A percentile compares a stretch with the other conserved stretches of the same genome.
Conservation (phyloP, 169 alveolate genomes). For the Eimeria praecox region DNA sequence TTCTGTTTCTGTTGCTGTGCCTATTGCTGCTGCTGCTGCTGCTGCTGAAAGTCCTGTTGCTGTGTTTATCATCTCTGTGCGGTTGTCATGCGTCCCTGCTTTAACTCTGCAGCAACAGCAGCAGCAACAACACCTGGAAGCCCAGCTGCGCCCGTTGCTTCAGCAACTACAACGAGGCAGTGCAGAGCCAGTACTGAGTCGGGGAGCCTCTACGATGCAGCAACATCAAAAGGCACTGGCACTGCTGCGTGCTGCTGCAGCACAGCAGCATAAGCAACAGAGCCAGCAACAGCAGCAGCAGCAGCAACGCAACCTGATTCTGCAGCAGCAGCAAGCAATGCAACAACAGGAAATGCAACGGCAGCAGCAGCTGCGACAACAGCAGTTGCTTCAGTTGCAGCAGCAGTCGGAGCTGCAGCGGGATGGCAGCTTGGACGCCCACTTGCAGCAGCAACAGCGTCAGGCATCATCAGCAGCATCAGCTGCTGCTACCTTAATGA, state of each 20-base stretch:
- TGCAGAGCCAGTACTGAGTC: conserved; percentile 19
- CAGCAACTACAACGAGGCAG: conserved; percentile 68
- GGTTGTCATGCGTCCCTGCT: not conserved
- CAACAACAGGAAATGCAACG: conserved; percentile 56
- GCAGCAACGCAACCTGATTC: conserved; percentile 40
- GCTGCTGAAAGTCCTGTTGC: not conserved
- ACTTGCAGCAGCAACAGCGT: conserved; percentile 50
- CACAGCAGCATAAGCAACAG: conserved; percentile 5
- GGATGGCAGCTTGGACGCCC: conserved; percentile 33
- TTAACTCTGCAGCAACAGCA: conserved; percentile 44
- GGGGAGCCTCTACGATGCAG: conserved; percentile 33
- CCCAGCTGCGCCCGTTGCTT: conserved; percentile 69
- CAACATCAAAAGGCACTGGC: conserved; percentile 66
- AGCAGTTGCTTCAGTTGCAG: conserved; percentile 55
- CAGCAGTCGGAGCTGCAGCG: conserved; percentile 74
- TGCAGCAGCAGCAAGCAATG: conserved; percentile 68
- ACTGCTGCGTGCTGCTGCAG: conserved; percentile 62
- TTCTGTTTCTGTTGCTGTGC: not conserved
- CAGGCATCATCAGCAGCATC: conserved; percentile 36
- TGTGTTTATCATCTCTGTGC: not conserved
- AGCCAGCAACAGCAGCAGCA: conserved; percentile 42
- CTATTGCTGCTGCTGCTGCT: not conserved
- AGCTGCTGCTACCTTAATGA: conserved; percentile 15
- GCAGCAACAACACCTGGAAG: conserved; percentile 64
- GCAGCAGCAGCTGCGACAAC: conserved; percentile 79